Conservation (phyloP, 345 rosid genomes). For the Rhizophora apiculata region DNA sequence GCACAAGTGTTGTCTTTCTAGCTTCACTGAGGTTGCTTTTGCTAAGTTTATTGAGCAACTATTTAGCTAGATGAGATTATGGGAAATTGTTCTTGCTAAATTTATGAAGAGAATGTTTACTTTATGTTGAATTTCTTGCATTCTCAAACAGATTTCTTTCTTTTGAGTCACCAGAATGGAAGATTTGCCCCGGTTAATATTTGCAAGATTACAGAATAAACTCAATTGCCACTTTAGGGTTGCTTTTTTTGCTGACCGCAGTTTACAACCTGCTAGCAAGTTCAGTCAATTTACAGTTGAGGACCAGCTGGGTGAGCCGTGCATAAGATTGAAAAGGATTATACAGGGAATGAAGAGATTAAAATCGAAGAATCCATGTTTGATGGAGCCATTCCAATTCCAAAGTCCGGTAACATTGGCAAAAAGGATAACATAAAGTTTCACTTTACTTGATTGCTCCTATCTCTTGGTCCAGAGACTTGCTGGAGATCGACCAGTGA, state of each 20-base stretch:
- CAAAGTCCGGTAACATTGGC: conserved; percentile 28
- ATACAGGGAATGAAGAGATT: conserved; percentile 65
- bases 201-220: background rate
- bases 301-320: too few relatives aligned
- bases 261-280: conserved; percentile 42
- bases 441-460: conserved; percentile 65
- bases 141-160: too few relatives aligned
- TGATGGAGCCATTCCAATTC: conserved; percentile 55
- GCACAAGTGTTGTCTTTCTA: too few relatives aligned
- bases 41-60: too few relatives aligned
- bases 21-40: too few relatives aligned
- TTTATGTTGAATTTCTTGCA: too few relatives aligned
- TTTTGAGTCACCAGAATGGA: too few relatives aligned
- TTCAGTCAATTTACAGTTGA: too few relatives aligned
- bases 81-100: too few relatives aligned
- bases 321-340: too few relatives aligned
- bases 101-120: too few relatives aligned
- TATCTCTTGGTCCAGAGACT: conserved; percentile 53
- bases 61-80: too few relatives aligned
- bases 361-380: conserved; percentile 83
- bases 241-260: background rate
- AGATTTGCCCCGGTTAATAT: background rate
- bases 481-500: conserved; percentile 66
- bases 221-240: background rate
- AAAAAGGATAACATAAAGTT: conserved; percentile 39